Evolutionary conservation across 768 basidiomycete species (phyloP).

Genomic region (Postia placenta): DNA sequence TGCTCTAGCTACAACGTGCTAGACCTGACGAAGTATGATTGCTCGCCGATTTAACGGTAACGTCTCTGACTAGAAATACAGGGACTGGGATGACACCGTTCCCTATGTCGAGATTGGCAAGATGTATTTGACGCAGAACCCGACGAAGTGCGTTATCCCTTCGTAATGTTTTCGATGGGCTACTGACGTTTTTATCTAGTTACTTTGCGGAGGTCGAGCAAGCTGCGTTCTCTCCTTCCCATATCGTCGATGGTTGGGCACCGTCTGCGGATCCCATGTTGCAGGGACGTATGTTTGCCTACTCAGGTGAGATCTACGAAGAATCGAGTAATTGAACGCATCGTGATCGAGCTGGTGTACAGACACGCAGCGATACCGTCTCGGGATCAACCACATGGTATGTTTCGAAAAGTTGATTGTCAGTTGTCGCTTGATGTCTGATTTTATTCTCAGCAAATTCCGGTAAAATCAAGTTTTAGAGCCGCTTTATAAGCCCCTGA

Average conservation of each 20-base stretch:
- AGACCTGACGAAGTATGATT: conserved; percentile 41
- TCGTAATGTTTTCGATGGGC: background rate
- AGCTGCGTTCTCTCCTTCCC: conserved; percentile 43
- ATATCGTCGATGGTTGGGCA: conserved; percentile 42
- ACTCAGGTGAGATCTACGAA: conserved; percentile 33
- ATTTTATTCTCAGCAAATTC: conserved; percentile 24
- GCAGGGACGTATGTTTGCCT: conserved; percentile 52
- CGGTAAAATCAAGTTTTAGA: no score
- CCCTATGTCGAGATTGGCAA: conserved; percentile 30
- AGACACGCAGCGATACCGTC: conserved; percentile 35
- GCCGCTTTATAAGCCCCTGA: no score
- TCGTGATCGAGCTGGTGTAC: background rate
- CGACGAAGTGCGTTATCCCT: conserved; percentile 18
- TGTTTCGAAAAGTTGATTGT: no score
- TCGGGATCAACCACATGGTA: conserved; percentile 30
- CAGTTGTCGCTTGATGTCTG: background rate
- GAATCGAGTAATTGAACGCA: no score
- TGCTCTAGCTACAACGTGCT: conserved; percentile 38
- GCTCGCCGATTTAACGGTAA: no score
- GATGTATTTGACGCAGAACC: conserved; percentile 33
- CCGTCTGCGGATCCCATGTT: conserved; percentile 52
- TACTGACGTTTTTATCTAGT: conserved; percentile 10
- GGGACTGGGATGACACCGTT: conserved; percentile 32
- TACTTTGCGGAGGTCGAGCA: conserved; percentile 36
- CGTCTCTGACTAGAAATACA: background rate